phyloP scores from a whole-genome alignment of 2,329 filamentous ascomycete species.

The Coniochaeta hoffmannii region DNA sequence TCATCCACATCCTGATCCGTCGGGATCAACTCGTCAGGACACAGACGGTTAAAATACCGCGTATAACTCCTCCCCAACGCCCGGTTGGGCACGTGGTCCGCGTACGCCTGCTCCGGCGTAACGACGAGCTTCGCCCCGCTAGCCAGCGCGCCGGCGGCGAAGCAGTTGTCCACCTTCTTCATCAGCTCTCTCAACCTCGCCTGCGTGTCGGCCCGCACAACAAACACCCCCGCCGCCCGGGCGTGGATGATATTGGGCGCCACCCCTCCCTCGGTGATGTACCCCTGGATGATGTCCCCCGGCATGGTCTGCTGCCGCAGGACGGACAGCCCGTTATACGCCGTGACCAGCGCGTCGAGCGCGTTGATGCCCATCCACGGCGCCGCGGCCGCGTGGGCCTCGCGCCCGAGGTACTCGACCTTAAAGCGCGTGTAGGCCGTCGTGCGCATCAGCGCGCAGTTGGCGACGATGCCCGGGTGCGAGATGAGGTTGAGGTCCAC shows the following conservation, averaged over 20 bases:
- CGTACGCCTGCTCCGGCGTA: conserved; percentile 35
- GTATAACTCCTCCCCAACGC: conserved; percentile 37
- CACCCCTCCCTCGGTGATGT: conserved; percentile 44
- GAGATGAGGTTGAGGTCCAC: conserved; percentile 31
- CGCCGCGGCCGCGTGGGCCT: conserved; percentile 48
- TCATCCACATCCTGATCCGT: conserved; percentile 31
- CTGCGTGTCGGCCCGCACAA: conserved; percentile 34
- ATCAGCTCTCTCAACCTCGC: conserved; percentile 30
- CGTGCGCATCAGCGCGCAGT: conserved; percentile 42
- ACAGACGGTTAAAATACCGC: conserved; percentile 34
- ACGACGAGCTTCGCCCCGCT: conserved; percentile 40
- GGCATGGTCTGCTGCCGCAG: conserved; percentile 50
- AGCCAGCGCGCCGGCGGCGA: conserved; percentile 28
- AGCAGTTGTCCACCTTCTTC: conserved; percentile 33
- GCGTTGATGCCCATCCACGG: conserved; percentile 55
- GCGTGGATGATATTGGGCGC: conserved; percentile 51
- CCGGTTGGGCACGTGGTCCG: conserved; percentile 47
- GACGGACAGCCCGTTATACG: conserved; percentile 39
- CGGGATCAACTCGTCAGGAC: conserved; percentile 24
- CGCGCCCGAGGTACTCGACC: conserved; percentile 45
- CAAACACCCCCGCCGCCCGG: conserved; percentile 34
- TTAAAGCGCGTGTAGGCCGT: conserved; percentile 41
- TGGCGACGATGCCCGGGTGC: conserved; percentile 33
- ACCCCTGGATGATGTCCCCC: conserved; percentile 40
- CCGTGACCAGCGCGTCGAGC: conserved; percentile 45